A percentile compares a stretch with the other conserved stretches of the same genome.
Conservation (phyloP, 768 basidiomycete species). For the Hericium alpestre region DNA sequence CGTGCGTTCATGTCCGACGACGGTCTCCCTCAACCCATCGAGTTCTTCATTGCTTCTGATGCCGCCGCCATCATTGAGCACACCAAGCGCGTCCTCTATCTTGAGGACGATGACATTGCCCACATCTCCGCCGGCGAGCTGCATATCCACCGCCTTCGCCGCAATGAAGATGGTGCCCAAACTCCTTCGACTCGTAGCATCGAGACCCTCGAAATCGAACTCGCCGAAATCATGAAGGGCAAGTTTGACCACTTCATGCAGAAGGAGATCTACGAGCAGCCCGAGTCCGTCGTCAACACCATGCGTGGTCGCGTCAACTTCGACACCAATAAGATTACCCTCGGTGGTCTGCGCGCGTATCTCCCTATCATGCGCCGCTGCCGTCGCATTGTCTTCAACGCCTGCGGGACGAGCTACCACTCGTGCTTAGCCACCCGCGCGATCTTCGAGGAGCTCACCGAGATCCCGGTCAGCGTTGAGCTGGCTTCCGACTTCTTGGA, state of each 20-base stretch:
- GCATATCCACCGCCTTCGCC: conserved; percentile 95
- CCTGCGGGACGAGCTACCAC: conserved; percentile 98
- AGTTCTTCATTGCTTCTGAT: conserved; percentile 98
- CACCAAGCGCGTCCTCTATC: conserved; percentile 96
- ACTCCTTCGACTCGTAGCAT: conserved; percentile 79
- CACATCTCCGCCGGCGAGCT: conserved; percentile 95
- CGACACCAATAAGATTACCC: conserved; percentile 79
- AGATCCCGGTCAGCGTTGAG: conserved; percentile 96
- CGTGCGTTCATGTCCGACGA: conserved; percentile 98
- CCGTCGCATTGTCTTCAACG: conserved; percentile 89
- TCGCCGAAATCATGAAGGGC: conserved; percentile 99
- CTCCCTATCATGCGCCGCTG: conserved; percentile 92
- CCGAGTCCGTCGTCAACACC: conserved; percentile 98
- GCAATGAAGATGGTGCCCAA: conserved; percentile 63
- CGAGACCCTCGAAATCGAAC: conserved; percentile 95
- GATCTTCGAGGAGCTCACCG: conserved; percentile 97
- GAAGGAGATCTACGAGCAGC: conserved; percentile 99
- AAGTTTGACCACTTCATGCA: conserved; percentile 99
- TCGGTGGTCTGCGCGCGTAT: conserved; percentile 92
- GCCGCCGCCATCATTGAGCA: conserved; percentile 95
- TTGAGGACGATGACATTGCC: conserved; percentile 98
- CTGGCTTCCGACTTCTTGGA: conserved; percentile 97
- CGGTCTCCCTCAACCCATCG: conserved; percentile 96
- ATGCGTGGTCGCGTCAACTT: conserved; percentile 99
- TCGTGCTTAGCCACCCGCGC: conserved; percentile 93